A percentile compares a stretch with the other conserved stretches of the same genome.
Conservation (phyloP, 2,329 filamentous ascomycete genomes). For the Colletotrichum melonis region DNA sequence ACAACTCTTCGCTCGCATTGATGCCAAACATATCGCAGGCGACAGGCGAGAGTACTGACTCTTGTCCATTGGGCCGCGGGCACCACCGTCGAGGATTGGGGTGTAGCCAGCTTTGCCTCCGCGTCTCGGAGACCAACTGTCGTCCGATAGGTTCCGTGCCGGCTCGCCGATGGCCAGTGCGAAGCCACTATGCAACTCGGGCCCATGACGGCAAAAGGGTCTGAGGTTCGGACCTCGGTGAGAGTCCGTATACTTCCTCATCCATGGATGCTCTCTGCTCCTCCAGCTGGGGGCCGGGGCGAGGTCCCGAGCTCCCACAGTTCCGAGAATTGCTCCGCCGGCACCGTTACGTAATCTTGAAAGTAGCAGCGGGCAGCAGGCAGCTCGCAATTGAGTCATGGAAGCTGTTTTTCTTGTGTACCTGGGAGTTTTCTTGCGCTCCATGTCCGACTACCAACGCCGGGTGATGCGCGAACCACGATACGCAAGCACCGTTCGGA, state of each 20-base stretch:
- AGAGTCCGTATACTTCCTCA: neutral
- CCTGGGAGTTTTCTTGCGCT: neutral
- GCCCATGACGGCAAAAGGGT: neutral
- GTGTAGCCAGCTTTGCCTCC: neutral
- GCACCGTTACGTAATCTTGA: neutral
- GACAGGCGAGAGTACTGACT: too few species aligned
- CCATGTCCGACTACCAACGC: neutral
- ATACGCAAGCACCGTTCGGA: neutral
- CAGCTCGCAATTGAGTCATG: conserved; percentile 11
- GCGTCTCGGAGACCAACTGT: neutral
- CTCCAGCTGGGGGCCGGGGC: neutral
- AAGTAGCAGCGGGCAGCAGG: neutral
- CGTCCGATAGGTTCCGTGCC: conserved; percentile 17
- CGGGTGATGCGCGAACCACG: conserved; percentile 10
- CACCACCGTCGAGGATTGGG: neutral
- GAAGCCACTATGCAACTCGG: neutral
- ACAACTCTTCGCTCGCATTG: too few species aligned
- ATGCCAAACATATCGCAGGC: too few species aligned
- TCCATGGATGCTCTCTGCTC: conserved; percentile 3
- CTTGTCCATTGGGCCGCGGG: neutral
- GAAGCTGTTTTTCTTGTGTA: neutral
- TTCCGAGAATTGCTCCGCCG: neutral
- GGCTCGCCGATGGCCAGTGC: conserved; percentile 20
- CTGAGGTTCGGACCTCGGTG: neutral
- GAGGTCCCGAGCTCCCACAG: neutral